These are phyloP conservation scores for Entamoeba invadens DNA, from an alignment of 208 protist genomes.

Conservation along the genomic window DNA sequence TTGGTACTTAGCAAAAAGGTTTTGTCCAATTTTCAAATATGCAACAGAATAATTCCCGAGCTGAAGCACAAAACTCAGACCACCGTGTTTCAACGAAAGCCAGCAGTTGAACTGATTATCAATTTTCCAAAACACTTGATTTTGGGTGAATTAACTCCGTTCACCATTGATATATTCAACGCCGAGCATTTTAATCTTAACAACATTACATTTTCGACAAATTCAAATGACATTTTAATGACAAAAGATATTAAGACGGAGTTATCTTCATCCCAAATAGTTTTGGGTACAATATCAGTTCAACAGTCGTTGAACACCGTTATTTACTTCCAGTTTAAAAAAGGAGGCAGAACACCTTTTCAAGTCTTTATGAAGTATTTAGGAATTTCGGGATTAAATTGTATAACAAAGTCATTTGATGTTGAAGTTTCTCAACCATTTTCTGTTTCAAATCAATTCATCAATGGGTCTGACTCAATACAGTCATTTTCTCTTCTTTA, in stretches of 20 bases:
- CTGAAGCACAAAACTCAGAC: neutral
- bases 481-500: neutral
- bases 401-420: neutral
- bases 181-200: neutral
- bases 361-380: neutral
- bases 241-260: neutral
- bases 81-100: neutral
- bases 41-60: neutral
- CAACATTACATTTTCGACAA: neutral
- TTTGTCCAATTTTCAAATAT: neutral
- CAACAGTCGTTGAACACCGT: neutral
- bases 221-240: neutral
- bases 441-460: neutral
- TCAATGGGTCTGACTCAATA: neutral
- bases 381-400: neutral
- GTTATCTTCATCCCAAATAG: neutral
- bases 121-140: neutral
- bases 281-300: neutral
- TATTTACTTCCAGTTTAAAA: neutral
- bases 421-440: neutral
- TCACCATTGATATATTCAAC: neutral
- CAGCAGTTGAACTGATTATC: neutral
- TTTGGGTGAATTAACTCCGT: neutral
- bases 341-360: neutral
- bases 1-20: neutral